Evolutionary conservation across 108 stramenopile species (phyloP).

Genomic region (Phaeodactylum tricornutum): DNA sequence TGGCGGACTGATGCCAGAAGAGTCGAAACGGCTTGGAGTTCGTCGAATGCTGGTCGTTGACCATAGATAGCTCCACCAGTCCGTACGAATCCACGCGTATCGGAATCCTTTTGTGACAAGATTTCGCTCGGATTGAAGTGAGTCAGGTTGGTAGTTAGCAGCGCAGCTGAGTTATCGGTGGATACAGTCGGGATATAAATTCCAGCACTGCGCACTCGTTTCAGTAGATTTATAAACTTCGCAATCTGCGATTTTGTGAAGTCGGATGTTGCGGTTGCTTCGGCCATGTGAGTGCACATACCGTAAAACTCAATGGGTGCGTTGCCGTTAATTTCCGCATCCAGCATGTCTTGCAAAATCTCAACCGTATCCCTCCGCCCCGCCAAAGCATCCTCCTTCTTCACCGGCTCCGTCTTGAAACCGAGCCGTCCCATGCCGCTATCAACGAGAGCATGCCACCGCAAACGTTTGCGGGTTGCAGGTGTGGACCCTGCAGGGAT

Average conservation of each 20-base stretch:
- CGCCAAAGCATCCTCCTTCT: conserved; percentile 21
- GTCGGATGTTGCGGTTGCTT: conserved; percentile 35
- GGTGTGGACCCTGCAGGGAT: too few relatives aligned
- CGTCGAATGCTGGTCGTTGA: conserved; percentile 49
- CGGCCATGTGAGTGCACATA: conserved; percentile 81
- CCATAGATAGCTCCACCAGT: conserved; percentile 65
- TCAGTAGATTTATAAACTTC: conserved; percentile 36
- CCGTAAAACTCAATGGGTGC: conserved; percentile 61
- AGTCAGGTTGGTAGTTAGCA: conserved; percentile 34
- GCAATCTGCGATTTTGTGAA: conserved; percentile 54
- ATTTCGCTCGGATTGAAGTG: conserved; percentile 50
- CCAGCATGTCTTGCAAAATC: conserved; percentile 44
- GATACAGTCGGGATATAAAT: conserved; percentile 42
- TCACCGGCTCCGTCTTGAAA: conserved; percentile 31
- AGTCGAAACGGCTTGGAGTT: conserved; percentile 42
- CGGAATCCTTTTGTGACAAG: conserved; percentile 24
- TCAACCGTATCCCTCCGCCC: conserved; percentile 39
- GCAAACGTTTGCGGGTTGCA: conserved; percentile 22
- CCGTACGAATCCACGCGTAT: conserved; percentile 50
- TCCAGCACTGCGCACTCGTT: conserved; percentile 39
- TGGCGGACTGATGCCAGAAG: conserved; percentile 53
- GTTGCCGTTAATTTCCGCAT: conserved; percentile 29
- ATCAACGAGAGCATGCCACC: conserved; percentile 61
- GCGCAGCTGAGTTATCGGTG: conserved; percentile 52
- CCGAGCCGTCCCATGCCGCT: conserved; percentile 67